Percentiles rank a stretch among this genome's conserved stretches.
phyloP scores from a whole-genome alignment of 139 green algal species.

The Pseudopediastrum boryanum region DNA sequence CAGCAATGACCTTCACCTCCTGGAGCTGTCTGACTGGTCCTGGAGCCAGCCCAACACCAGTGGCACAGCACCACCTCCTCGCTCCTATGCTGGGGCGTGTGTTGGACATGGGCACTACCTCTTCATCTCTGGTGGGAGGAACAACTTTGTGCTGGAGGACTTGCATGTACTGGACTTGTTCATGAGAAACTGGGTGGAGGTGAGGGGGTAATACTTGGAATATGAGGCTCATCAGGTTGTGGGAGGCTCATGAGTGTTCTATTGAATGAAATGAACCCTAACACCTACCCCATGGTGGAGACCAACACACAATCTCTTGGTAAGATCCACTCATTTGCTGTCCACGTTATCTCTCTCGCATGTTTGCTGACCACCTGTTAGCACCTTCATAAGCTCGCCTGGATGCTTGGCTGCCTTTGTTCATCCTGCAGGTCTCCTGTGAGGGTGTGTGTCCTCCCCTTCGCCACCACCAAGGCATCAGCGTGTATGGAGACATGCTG shows the following conservation, averaged over 20 bases:
- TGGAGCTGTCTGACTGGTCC: conserved; percentile 74
- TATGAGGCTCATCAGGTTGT: too few relatives aligned
- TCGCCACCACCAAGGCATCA: too few relatives aligned
- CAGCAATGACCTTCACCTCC: conserved; percentile 83
- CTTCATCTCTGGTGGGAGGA: conserved; percentile 24
- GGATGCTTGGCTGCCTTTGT: not conserved
- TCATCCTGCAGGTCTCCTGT: conserved; percentile 3
- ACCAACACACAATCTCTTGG: too few relatives aligned
- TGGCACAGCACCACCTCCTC: conserved; percentile 76
- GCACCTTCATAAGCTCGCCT: too few relatives aligned
- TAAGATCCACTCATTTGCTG: too few relatives aligned
- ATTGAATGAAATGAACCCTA: too few relatives aligned
- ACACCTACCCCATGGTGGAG: too few relatives aligned
- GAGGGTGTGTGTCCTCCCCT: too few relatives aligned
- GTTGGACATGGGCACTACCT: conserved; percentile 58
- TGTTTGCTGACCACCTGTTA: too few relatives aligned
- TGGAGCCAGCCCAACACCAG: conserved; percentile 71
- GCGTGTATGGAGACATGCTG: too few relatives aligned
- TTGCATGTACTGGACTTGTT: conserved; percentile 77
- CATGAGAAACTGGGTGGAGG: conserved; percentile 36
- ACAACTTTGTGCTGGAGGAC: conserved; percentile 84
- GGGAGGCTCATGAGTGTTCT: too few relatives aligned
- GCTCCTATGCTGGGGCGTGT: conserved; percentile 28
- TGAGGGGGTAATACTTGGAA: not conserved
- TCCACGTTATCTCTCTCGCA: too few relatives aligned